Evolutionary conservation across 495 filamentous ascomycete genomes (phyloP).

Genomic region (Penicillium antarcticum): DNA sequence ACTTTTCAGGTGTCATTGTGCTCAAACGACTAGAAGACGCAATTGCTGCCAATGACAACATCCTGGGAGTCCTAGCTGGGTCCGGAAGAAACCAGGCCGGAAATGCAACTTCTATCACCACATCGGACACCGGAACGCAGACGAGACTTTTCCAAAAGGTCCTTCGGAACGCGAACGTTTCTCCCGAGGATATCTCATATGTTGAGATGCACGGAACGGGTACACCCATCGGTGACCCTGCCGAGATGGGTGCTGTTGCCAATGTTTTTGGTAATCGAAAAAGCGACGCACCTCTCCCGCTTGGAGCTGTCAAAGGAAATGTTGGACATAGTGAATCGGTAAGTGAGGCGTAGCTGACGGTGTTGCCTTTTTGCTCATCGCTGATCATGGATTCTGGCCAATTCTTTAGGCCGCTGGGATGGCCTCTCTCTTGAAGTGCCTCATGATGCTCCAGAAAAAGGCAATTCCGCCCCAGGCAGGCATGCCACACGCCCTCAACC

Average conservation of each 20-base stretch:
- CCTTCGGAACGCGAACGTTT: slow-evolving; percentile 38
- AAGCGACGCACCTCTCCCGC: not conserved
- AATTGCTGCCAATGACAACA: slow-evolving; percentile 41
- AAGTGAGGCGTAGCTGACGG: too few species aligned
- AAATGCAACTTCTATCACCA: slow-evolving; percentile 42
- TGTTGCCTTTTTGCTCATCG: too few species aligned
- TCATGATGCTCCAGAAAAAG: not conserved
- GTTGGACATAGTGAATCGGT: not conserved
- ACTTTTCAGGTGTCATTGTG: slow-evolving; percentile 40
- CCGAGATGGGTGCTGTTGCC: not conserved
- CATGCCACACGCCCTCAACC: not conserved
- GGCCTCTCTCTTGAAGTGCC: not conserved
- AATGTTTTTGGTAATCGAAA: too few species aligned
- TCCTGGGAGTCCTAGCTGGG: slow-evolving; percentile 37
- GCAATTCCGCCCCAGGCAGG: not conserved
- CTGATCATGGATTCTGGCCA: too few species aligned
- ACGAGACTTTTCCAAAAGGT: slow-evolving; percentile 41
- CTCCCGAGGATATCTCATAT: slow-evolving; percentile 24
- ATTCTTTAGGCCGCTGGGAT: not conserved
- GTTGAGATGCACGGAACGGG: not conserved
- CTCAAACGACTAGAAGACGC: slow-evolving; percentile 48
- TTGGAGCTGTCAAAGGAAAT: not conserved
- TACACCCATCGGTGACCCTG: not conserved
- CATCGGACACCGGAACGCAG: slow-evolving; percentile 49
- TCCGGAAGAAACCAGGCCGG: slow-evolving; percentile 42